Conservation (phyloP, 139 green algal species). For the Dunaliella primolecta region DNA sequence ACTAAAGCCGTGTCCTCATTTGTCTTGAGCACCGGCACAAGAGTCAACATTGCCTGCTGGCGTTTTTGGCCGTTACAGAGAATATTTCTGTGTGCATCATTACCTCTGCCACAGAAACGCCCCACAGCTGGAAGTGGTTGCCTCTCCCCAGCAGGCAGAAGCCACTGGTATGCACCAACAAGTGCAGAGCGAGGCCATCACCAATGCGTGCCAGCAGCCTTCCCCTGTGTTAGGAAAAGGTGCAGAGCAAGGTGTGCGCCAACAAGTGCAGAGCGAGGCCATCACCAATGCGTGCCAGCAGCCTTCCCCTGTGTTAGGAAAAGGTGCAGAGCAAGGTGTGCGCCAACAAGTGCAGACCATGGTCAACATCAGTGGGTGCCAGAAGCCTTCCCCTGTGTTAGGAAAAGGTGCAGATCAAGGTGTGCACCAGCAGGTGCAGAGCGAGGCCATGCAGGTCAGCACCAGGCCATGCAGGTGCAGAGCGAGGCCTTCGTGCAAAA, state of each 20-base stretch:
- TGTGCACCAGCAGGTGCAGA: constrained; percentile 5
- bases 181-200: background rate
- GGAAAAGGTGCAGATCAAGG: too few species aligned
- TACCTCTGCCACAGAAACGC: background rate
- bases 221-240: too few species aligned
- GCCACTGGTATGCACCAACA: background rate
- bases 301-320: background rate
- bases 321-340: too few species aligned
- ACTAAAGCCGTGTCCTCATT: too few species aligned
- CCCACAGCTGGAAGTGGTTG: constrained; percentile 11
- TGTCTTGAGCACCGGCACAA: too few species aligned
- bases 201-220: background rate
- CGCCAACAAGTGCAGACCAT: background rate
- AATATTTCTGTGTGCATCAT: too few species aligned
- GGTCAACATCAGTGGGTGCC: background rate
- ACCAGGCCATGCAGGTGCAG: background rate
- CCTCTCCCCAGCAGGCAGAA: background rate
- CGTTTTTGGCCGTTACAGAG: too few species aligned
- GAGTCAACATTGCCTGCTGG: too few species aligned
- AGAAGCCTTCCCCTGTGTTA: background rate
- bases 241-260: too few species aligned
- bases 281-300: background rate
- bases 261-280: background rate
- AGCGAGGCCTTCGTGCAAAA: too few species aligned
- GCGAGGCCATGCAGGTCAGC: background rate